Conservation (phyloP, 164 flowering plant genomes). For the Aristolochia fimbriata region DNA sequence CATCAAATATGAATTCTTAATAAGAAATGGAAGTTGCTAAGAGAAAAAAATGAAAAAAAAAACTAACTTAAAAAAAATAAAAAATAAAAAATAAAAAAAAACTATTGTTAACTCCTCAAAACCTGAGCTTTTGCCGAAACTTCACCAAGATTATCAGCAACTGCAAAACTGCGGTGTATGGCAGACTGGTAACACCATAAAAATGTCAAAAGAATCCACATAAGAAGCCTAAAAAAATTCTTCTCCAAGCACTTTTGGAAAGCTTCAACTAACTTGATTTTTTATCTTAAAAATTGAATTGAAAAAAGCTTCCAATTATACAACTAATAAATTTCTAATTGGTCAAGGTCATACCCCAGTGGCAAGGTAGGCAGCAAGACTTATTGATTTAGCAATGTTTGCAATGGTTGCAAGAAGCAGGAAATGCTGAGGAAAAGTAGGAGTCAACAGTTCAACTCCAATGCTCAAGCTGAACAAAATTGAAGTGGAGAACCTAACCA, state of each 20-base stretch:
- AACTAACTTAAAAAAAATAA: not conserved
- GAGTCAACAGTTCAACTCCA: constrained; percentile 89
- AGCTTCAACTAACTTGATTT: too few species aligned
- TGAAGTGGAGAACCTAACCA: constrained; percentile 83
- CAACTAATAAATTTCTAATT: not conserved
- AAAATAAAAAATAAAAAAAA: not conserved
- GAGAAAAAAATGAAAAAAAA: not conserved
- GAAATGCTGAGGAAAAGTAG: constrained; percentile 65
- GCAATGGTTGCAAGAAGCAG: constrained; percentile 82
- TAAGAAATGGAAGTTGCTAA: not conserved
- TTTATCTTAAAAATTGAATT: not conserved
- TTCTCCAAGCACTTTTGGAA: too few species aligned
- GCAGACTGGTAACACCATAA: constrained; percentile 47
- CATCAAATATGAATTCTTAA: constrained; percentile 8
- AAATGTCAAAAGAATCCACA: not conserved
- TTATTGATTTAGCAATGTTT: constrained; percentile 85
- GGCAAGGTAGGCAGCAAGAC: constrained; percentile 75
- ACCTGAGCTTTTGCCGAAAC: constrained; percentile 96
- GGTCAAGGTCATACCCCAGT: constrained; percentile 46
- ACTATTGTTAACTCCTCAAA: not conserved
- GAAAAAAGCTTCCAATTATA: not conserved
- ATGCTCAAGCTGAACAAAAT: constrained; percentile 75
- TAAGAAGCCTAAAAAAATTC: not conserved
- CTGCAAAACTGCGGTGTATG: constrained; percentile 86
- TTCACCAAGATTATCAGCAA: constrained; percentile 88